A percentile compares a stretch with the other conserved stretches of the same genome.
phyloP scores from a whole-genome alignment of 768 basidiomycete genomes.

The Termitomyces sp. region DNA sequence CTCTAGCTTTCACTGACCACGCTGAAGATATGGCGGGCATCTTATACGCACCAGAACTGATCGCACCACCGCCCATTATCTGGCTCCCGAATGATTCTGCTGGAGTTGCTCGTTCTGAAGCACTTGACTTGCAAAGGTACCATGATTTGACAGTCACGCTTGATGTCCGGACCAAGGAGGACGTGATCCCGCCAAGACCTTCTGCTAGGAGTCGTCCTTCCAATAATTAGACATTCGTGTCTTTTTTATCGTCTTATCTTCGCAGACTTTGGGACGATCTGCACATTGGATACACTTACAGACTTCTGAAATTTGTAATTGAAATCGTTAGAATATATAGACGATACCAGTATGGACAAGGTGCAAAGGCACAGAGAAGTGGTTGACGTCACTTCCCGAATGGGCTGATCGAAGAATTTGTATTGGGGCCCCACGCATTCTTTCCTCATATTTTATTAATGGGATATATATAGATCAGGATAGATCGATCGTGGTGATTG shows the following conservation, averaged over 20 bases:
- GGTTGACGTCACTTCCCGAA: slow-evolving; percentile 10
- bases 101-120: slow-evolving; percentile 72
- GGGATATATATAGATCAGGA: too few relatives aligned
- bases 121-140: slow-evolving; percentile 70
- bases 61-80: slow-evolving; percentile 75
- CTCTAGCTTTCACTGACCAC: slow-evolving; percentile 68
- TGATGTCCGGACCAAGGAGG: slow-evolving; percentile 60
- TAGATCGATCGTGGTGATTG: background rate
- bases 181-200: slow-evolving; percentile 34
- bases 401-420: background rate
- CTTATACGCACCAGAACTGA: slow-evolving; percentile 78
- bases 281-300: background rate
- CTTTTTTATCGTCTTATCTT: background rate
- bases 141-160: slow-evolving; percentile 70
- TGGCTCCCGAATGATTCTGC: slow-evolving; percentile 83
- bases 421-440: too few relatives aligned
- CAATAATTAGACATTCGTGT: slow-evolving; percentile 20
- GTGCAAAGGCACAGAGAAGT: slow-evolving; percentile 12
- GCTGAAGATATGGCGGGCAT: slow-evolving; percentile 76
- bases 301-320: background rate
- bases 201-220: slow-evolving; percentile 28
- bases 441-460: too few relatives aligned
- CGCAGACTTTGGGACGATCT: background rate
- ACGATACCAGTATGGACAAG: background rate
- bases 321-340: background rate